phyloP scores from a whole-genome alignment of 768 basidiomycete genomes.

The Kwoniella newhampshirensis region DNA sequence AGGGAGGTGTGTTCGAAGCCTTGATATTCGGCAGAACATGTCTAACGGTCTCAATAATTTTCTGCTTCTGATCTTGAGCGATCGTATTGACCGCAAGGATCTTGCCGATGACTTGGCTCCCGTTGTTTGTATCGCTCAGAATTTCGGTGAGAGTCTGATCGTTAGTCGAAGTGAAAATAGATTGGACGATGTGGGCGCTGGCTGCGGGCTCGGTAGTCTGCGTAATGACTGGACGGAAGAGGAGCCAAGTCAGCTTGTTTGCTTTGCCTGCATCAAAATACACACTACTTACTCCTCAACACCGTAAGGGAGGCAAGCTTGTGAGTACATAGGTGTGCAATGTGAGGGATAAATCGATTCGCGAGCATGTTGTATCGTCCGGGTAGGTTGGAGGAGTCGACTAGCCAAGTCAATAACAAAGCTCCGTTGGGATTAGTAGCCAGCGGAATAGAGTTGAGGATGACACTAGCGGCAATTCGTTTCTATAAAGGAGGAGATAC shows the following conservation, averaged over 20 bases:
- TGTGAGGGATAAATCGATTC: slow-evolving; percentile 91
- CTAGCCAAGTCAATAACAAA: slow-evolving; percentile 89
- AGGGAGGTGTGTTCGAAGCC: slow-evolving; percentile 91
- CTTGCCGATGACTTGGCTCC: slow-evolving; percentile 71
- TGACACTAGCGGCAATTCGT: slow-evolving; percentile 88
- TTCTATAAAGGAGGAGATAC: slow-evolving; percentile 57
- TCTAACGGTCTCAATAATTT: slow-evolving; percentile 81
- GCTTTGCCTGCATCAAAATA: not conserved
- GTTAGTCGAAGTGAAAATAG: slow-evolving; percentile 82
- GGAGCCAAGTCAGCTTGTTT: not conserved
- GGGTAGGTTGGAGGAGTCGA: slow-evolving; percentile 90
- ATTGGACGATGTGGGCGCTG: slow-evolving; percentile 78
- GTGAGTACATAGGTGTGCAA: slow-evolving; percentile 96
- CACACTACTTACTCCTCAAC: slow-evolving; percentile 63
- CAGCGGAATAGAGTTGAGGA: slow-evolving; percentile 94
- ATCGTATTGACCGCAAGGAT: slow-evolving; percentile 84
- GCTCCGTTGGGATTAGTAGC: slow-evolving; percentile 98
- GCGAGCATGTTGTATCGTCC: slow-evolving; percentile 93
- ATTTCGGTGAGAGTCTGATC: slow-evolving; percentile 93
- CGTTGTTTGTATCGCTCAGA: slow-evolving; percentile 92
- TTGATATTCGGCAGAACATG: slow-evolving; percentile 83
- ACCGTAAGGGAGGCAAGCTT: slow-evolving; percentile 94
- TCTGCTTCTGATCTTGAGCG: slow-evolving; percentile 66
- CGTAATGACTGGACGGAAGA: slow-evolving; percentile 65
- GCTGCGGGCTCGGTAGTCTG: slow-evolving; percentile 92